Percentiles rank a stretch among this genome's conserved stretches.
These are phyloP conservation scores for Zygosaccharomyces kombuchaensis DNA, from an alignment of 805 yeast species.

Conservation along the genomic window DNA sequence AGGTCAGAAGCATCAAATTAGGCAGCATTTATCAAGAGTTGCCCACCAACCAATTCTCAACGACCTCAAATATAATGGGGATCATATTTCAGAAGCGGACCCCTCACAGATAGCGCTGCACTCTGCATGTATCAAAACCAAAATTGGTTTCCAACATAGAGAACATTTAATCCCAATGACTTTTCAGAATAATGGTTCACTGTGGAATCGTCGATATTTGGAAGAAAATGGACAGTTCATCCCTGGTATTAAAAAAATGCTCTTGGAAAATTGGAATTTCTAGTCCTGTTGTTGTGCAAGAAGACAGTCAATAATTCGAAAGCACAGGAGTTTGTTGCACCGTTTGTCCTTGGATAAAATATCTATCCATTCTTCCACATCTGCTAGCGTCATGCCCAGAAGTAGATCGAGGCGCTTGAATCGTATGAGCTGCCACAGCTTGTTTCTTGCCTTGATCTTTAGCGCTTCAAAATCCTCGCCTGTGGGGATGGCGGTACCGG, in stretches of 20 bases:
- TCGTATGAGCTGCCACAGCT: conserved; percentile 24
- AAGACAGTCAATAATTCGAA: conserved; percentile 41
- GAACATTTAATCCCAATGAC: conserved; percentile 29
- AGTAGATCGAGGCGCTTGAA: conserved; percentile 15
- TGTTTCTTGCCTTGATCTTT: conserved; percentile 26
- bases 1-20: conserved; percentile 41
- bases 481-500: conserved; percentile 41
- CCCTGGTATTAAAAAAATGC: conserved; percentile 17
- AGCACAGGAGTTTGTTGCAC: conserved; percentile 43
- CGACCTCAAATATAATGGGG: conserved; percentile 30
- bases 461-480: conserved; percentile 37
- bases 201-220: conserved; percentile 30
- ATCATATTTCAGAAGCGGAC: conserved; percentile 4
- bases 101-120: conserved; percentile 37
- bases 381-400: conserved; percentile 22
- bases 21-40: conserved; percentile 29
- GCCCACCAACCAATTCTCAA: conserved; percentile 31
- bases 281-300: conserved; percentile 32
- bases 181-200: conserved; percentile 10
- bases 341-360: conserved; percentile 37
- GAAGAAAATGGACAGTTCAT: conserved; percentile 27
- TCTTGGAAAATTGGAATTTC: conserved; percentile 21
- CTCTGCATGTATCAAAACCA: conserved; percentile 34
- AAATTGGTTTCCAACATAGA: conserved; percentile 30
- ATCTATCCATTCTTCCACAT: conserved; percentile 26